A percentile compares a stretch with the other conserved stretches of the same genome.
Evolutionary conservation across 176 grass and related monocot species (phyloP).

Genomic region (Phragmites australis): DNA sequence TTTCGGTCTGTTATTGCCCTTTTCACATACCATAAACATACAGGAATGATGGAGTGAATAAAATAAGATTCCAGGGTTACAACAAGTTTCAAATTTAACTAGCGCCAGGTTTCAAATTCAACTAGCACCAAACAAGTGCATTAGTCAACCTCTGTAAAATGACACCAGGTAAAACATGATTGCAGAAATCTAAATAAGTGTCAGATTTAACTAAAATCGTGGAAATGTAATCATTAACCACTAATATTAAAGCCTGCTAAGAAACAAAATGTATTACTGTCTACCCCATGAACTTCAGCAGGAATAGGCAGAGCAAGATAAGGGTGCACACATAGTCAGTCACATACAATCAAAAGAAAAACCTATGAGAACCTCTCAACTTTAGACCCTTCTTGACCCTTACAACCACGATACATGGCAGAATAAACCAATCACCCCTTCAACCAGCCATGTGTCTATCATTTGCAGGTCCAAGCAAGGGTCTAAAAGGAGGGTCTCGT

Average conservation of each 20-base stretch:
- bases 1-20: not conserved
- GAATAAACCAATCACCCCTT: not conserved
- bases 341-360: not conserved
- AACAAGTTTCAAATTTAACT: constrained; percentile 1
- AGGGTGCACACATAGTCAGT: not conserved
- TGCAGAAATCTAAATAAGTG: not conserved
- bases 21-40: not conserved
- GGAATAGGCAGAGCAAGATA: not conserved
- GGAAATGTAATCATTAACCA: not conserved
- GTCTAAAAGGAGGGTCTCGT: not conserved
- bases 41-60: not conserved
- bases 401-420: not conserved
- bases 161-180: not conserved
- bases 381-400: not conserved
- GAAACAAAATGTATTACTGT: constrained; percentile 3
- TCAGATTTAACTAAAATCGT: too few species aligned
- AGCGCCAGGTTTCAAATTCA: too few species aligned
- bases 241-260: not conserved
- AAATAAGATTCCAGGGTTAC: constrained; percentile 1
- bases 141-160: not conserved
- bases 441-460: not conserved
- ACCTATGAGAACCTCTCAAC: not conserved
- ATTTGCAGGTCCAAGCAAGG: not conserved
- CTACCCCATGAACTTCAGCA: constrained; percentile 2
- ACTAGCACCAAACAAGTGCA: not conserved